Conservation (phyloP, 805 yeast species). For the Cyberlindnera xishuangbannaensis region DNA sequence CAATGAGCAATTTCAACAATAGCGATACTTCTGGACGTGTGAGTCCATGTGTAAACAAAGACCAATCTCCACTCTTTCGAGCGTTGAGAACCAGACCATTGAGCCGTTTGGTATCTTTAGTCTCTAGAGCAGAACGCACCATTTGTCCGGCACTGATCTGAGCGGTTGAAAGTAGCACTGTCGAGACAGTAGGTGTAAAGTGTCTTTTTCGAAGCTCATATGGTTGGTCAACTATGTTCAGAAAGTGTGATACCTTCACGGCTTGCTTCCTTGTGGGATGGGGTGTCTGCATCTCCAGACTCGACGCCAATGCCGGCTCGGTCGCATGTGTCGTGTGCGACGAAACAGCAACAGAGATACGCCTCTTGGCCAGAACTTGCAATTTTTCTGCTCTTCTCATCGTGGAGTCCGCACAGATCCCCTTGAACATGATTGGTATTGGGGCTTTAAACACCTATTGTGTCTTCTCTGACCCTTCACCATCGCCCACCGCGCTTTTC, state of each 20-base stretch:
- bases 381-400: background rate
- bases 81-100: background rate
- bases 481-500: too few species aligned
- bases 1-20: conserved; percentile 5
- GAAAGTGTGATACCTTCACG: conserved; percentile 1
- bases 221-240: conserved; percentile 3
- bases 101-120: conserved; percentile 2
- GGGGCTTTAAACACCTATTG: too few species aligned
- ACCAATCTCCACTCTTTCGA: conserved; percentile 5
- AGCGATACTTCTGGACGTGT: conserved; percentile 12
- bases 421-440: too few species aligned
- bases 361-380: background rate
- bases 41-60: conserved; percentile 1
- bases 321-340: background rate
- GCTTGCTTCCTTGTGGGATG: background rate
- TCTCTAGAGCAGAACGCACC: conserved; percentile 4
- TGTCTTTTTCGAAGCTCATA: background rate
- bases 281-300: background rate
- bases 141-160: background rate
- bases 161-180: background rate
- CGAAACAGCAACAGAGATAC: background rate
- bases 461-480: too few species aligned
- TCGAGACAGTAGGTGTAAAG: background rate
- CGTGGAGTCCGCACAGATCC: too few species aligned
- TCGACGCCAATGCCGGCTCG: background rate